Base-by-base conservation (phyloP, 2,329 filamentous ascomycete species). In the Bipolaris cookei region DNA sequence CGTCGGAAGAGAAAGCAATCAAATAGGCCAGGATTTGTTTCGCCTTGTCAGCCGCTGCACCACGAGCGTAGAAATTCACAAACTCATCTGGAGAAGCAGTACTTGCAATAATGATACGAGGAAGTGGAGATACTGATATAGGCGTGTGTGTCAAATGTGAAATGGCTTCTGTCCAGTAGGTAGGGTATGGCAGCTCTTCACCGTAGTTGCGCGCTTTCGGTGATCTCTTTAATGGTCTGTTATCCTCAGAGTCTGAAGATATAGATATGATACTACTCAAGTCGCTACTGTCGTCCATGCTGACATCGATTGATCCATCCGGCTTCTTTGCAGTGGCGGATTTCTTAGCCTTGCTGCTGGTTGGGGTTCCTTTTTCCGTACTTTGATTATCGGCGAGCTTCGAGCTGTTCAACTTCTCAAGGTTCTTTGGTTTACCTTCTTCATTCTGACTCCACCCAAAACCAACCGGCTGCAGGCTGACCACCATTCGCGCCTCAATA, bases 1-100 rank as follows among this genome's bases (percentile, higher is more conserved):
- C 91, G 71, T 98, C 93, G 3, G 86, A 78, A 0, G 90, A 91
- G 76, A 90, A 91, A 0, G 90, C 93, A 18, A 98, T 82, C 2
- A 96, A 85, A 69, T 99, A 99, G 43, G 91, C 90, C 69, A 97
- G 92, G 11, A 96, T 86, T 74, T 98, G 94, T 66, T 91, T 94
- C 0, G 90, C 87, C 68, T 90, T 92, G 32, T 97, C 92, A 0
- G 93, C 92, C 71, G 90, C 91, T 34, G 83, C 84, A 5, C 94
- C 93, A 13, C 92, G 88, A 13, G 93, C 91, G 68, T 97, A 92
- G 50, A 98, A 88, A 1, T 85, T 85, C 54, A 90, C 84, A 10
- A 92, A 77, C 6, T 91, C 81, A 30, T 95, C 90, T 54, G 89
- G 81, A 34, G 86, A 92, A 0, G 86, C 89, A 1, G 88, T 53